These are phyloP conservation scores for Penstemon davidsonii DNA, from an alignment of 257 asterid species.

Conservation along the genomic window DNA sequence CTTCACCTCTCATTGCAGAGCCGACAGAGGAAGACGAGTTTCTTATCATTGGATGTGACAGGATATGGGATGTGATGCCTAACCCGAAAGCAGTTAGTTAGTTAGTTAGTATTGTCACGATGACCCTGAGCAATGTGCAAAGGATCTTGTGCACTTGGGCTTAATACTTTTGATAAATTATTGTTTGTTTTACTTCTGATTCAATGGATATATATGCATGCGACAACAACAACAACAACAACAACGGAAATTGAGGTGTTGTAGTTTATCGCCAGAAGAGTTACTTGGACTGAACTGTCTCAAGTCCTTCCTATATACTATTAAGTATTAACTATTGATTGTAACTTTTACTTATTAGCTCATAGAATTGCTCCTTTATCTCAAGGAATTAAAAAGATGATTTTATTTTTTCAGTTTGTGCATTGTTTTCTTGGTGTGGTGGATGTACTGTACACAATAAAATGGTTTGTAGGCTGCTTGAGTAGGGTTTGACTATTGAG, in stretches of 20 bases:
- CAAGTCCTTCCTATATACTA: no score
- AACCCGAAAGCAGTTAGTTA: slow-evolving; percentile 76
- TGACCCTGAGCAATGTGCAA: slow-evolving; percentile 84
- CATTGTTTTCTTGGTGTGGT: no score
- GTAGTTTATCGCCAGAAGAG: slow-evolving; percentile 66
- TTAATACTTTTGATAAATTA: slow-evolving; percentile 65
- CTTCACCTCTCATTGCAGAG: slow-evolving; percentile 72
- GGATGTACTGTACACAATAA: no score
- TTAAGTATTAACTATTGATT: no score
- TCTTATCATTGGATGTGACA: slow-evolving; percentile 80
- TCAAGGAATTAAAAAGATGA: no score
- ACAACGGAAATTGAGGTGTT: slow-evolving; percentile 50
- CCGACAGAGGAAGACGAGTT: slow-evolving; percentile 85
- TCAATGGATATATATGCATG: slow-evolving; percentile 27
- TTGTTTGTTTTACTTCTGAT: slow-evolving; percentile 62
- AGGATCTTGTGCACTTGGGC: slow-evolving; percentile 81
- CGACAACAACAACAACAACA: slow-evolving; percentile 7
- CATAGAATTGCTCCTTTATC: no score
- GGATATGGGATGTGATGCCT: slow-evolving; percentile 81
- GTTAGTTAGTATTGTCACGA: slow-evolving; percentile 53
- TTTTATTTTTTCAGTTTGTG: no score
- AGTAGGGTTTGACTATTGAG: no score
- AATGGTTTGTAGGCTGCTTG: no score
- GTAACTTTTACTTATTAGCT: no score
- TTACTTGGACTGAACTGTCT: slow-evolving; percentile 47